Percentiles rank a stretch among this genome's conserved stretches.
phyloP scores from a whole-genome alignment of 352 stramenopile genomes.

The Phytophthora crassamura region DNA sequence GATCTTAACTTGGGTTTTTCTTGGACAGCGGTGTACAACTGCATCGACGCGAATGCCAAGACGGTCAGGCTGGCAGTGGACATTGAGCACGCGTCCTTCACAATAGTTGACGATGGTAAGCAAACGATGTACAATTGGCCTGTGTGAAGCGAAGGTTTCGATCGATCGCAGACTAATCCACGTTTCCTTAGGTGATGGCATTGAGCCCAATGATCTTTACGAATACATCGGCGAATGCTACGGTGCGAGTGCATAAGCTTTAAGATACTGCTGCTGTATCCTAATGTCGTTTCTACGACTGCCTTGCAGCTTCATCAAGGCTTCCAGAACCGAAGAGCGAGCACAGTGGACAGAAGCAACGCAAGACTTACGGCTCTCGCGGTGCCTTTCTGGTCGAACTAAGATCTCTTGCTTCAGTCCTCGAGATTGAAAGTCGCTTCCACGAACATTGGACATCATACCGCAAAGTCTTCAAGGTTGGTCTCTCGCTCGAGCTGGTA shows the following conservation, averaged over 20 bases:
- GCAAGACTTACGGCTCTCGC: slow-evolving; percentile 46
- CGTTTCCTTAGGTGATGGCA: slow-evolving; percentile 62
- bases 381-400: slow-evolving; percentile 68
- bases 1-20: neutral
- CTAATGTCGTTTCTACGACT: no score
- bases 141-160: neutral
- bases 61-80: slow-evolving; percentile 57
- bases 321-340: slow-evolving; percentile 1
- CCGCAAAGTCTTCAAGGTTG: slow-evolving; percentile 77
- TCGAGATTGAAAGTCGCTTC: slow-evolving; percentile 76
- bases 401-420: slow-evolving; percentile 40
- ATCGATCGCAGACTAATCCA: neutral
- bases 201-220: slow-evolving; percentile 57
- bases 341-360: neutral
- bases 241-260: slow-evolving; percentile 28
- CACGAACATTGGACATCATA: slow-evolving; percentile 61
- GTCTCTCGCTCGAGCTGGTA: neutral
- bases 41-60: slow-evolving; percentile 65
- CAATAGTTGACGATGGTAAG: slow-evolving; percentile 73
- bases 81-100: slow-evolving; percentile 57
- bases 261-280: no score
- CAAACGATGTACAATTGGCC: neutral
- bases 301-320: slow-evolving; percentile 48
- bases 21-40: slow-evolving; percentile 72
- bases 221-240: slow-evolving; percentile 52